Percentiles rank a stretch among this genome's conserved stretches.
phyloP scores from a whole-genome alignment of 2,329 filamentous ascomycete genomes.

The Fusarium temperatum region DNA sequence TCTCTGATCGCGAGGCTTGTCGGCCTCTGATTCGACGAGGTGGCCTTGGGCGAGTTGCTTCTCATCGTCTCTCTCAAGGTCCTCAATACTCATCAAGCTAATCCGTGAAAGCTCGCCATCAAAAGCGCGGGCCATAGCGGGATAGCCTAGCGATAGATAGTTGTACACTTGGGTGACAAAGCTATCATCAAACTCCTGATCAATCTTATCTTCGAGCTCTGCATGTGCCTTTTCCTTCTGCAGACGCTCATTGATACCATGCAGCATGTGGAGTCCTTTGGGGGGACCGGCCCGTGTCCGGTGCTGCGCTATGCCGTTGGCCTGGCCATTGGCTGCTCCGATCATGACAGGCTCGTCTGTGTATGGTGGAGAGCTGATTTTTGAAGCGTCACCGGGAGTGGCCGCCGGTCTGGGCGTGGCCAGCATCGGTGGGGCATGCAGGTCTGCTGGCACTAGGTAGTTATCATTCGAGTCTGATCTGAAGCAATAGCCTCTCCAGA shows the following conservation, averaged over 20 bases:
- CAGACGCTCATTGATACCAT: slow-evolving; percentile 61
- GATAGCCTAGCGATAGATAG: slow-evolving; percentile 92
- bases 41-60: slow-evolving; percentile 73
- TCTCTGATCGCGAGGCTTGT: slow-evolving; percentile 60
- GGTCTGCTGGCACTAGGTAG: slow-evolving; percentile 53
- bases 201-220: slow-evolving; percentile 63
- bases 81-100: slow-evolving; percentile 71
- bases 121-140: slow-evolving; percentile 81
- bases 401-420: slow-evolving; percentile 57
- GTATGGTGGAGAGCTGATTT: slow-evolving; percentile 50
- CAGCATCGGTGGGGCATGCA: slow-evolving; percentile 59
- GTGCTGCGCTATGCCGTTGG: slow-evolving; percentile 37
- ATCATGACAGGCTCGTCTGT: slow-evolving; percentile 53
- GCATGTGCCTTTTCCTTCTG: slow-evolving; percentile 59
- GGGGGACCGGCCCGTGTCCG: slow-evolving; percentile 45
- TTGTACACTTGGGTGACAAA: slow-evolving; percentile 98
- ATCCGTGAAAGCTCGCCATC: slow-evolving; percentile 89
- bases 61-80: slow-evolving; percentile 77
- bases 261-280: slow-evolving; percentile 60
- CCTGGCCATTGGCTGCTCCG: slow-evolving; percentile 32
- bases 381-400: slow-evolving; percentile 52
- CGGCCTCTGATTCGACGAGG: slow-evolving; percentile 66
- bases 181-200: slow-evolving; percentile 77
- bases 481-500: slow-evolving; percentile 82
- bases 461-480: slow-evolving; percentile 48